A percentile compares a stretch with the other conserved stretches of the same genome.
Conservation (phyloP, 345 rosid genomes). For the Gossypium sturtianum region DNA sequence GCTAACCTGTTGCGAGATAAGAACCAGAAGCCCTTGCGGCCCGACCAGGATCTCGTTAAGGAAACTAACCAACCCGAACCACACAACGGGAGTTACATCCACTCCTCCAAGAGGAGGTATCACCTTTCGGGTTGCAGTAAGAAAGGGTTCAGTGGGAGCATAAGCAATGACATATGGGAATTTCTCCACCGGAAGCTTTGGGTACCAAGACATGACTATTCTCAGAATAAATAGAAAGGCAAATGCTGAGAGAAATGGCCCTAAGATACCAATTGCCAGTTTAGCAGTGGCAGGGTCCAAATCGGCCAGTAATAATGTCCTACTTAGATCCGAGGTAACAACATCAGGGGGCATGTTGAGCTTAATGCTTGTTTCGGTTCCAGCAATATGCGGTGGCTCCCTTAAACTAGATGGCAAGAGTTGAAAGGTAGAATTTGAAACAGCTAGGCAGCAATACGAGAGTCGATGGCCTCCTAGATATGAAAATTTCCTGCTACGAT, state of each 20-base stretch:
- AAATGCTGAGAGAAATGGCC: constrained; percentile 71
- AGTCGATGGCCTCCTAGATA: background rate
- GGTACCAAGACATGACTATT: constrained; percentile 95
- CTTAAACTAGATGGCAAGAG: constrained; percentile 5
- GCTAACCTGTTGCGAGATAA: constrained; percentile 65
- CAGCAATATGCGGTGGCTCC: background rate
- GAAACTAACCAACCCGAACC: constrained; percentile 81
- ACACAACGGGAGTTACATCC: constrained; percentile 86
- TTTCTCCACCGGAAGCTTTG: constrained; percentile 73
- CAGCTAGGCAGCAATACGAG: background rate
- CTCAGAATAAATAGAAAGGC: constrained; percentile 65
- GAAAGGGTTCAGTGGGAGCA: constrained; percentile 90
- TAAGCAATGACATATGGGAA: constrained; percentile 82
- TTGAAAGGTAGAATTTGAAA: constrained; percentile 10
- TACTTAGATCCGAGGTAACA: constrained; percentile 17
- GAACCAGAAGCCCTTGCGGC: constrained; percentile 89
- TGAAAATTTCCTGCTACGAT: constrained; percentile 11
- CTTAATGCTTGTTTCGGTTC: constrained; percentile 2
- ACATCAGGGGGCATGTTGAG: constrained; percentile 9
- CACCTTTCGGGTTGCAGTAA: constrained; percentile 59
- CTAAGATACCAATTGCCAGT: constrained; percentile 55
- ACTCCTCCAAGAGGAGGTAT: constrained; percentile 91
- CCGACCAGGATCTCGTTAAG: constrained; percentile 85
- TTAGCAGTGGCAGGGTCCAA: constrained; percentile 75
- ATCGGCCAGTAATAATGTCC: constrained; percentile 41